Evolutionary conservation across 106 monocot genomes (phyloP).

Genomic region (Allium fistulosum): DNA sequence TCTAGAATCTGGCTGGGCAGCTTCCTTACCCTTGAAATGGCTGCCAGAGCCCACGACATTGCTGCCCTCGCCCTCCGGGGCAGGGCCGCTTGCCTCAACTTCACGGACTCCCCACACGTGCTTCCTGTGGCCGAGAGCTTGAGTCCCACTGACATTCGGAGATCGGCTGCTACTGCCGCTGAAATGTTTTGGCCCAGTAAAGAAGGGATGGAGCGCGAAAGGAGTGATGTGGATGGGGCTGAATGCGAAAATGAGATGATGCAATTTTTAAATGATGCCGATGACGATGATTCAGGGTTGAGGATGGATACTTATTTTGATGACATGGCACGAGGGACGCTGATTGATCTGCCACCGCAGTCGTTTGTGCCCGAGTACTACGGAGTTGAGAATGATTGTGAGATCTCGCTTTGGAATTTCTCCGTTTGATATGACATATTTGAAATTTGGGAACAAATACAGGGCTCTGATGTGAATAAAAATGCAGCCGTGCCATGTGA

Average conservation of each 20-base stretch:
- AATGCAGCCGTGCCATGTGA: too few relatives aligned
- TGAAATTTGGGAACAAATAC: too few relatives aligned
- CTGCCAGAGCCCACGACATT: constrained; percentile 72
- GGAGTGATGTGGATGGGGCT: too few relatives aligned
- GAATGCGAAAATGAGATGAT: too few relatives aligned
- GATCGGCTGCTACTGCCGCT: not conserved
- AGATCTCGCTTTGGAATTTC: not conserved
- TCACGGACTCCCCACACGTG: constrained; percentile 51
- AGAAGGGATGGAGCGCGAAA: too few relatives aligned
- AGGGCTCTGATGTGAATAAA: too few relatives aligned
- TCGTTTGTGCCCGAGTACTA: not conserved
- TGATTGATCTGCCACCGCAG: not conserved
- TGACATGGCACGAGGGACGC: not conserved
- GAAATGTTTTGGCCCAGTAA: not conserved
- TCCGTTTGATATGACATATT: constrained; percentile 3
- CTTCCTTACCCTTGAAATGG: constrained; percentile 71
- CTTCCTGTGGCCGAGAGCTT: not conserved
- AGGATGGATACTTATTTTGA: not conserved
- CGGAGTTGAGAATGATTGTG: not conserved
- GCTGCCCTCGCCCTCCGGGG: constrained; percentile 70
- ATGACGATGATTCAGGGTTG: too few relatives aligned
- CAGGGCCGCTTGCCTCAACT: constrained; percentile 58
- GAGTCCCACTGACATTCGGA: not conserved
- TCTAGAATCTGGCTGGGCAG: constrained; percentile 55
- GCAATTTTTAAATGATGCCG: too few relatives aligned